These are phyloP conservation scores for Rhododendron kiyosumense DNA, from an alignment of 148 eudicot species.

Conservation along the genomic window DNA sequence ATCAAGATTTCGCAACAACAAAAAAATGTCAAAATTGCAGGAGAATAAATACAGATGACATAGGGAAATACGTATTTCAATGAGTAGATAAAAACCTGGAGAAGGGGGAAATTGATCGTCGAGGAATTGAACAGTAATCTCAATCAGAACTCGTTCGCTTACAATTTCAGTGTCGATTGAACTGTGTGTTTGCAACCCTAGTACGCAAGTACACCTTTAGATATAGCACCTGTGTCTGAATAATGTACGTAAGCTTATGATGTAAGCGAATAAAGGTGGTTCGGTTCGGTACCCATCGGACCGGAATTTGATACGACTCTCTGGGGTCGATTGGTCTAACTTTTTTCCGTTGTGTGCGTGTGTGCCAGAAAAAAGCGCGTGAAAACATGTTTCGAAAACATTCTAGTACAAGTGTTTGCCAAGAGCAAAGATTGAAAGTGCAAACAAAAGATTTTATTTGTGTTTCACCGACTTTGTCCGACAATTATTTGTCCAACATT, in stretches of 20 bases:
- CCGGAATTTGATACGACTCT: not conserved
- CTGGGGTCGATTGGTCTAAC: too few relatives aligned
- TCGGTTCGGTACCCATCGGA: not conserved
- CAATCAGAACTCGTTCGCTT: not conserved
- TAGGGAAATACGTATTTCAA: not conserved
- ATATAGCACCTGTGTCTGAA: not conserved
- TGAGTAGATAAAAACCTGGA: not conserved
- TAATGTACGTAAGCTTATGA: not conserved
- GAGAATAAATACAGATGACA: not conserved
- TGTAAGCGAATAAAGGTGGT: not conserved
- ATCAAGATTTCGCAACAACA: too few relatives aligned
- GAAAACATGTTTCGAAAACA: too few relatives aligned
- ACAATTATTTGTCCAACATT: too few relatives aligned
- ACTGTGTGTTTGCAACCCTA: not conserved
- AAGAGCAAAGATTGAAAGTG: too few relatives aligned
- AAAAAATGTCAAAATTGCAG: too few relatives aligned
- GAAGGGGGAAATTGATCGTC: not conserved
- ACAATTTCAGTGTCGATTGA: not conserved
- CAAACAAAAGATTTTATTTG: too few relatives aligned
- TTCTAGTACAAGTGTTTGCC: too few relatives aligned
- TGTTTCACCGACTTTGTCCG: too few relatives aligned
- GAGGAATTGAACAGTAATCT: not conserved
- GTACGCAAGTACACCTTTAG: not conserved
- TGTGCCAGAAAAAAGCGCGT: too few relatives aligned
- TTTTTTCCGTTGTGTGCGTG: too few relatives aligned